Evolutionary conservation across 2,329 filamentous ascomycete genomes (phyloP).

Genomic region (Sarocladiaceae sp.): DNA sequence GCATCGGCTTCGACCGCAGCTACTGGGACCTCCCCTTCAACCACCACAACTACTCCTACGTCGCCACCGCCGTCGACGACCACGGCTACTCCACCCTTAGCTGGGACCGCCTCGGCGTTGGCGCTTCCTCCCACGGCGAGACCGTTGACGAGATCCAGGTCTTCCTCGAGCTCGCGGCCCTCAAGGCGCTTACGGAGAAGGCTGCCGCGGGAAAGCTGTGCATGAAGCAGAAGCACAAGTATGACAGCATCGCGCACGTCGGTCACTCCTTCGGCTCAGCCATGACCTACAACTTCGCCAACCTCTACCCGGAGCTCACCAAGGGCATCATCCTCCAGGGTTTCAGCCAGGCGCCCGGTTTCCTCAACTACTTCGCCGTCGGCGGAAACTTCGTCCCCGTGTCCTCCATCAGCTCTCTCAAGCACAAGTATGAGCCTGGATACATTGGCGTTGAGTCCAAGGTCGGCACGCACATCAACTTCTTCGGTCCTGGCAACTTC

Average conservation of each 20-base stretch:
- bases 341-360: slow-evolving; percentile 44
- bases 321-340: slow-evolving; percentile 56
- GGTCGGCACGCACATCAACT: slow-evolving; percentile 44
- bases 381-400: slow-evolving; percentile 43
- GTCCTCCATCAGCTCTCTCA: slow-evolving; percentile 17
- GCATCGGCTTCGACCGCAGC: slow-evolving; percentile 34
- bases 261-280: slow-evolving; percentile 60
- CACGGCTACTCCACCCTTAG: slow-evolving; percentile 53
- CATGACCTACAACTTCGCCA: slow-evolving; percentile 49
- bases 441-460: slow-evolving; percentile 45
- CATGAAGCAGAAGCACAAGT: slow-evolving; percentile 28
- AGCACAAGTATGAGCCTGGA: slow-evolving; percentile 35
- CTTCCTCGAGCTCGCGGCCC: slow-evolving; percentile 50
- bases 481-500: slow-evolving; percentile 47
- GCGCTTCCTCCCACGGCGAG: slow-evolving; percentile 50
- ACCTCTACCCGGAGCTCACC: slow-evolving; percentile 43
- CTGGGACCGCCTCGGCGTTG: slow-evolving; percentile 58
- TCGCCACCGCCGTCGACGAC: slow-evolving; percentile 45
- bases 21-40: slow-evolving; percentile 58
- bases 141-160: slow-evolving; percentile 55
- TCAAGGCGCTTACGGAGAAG: slow-evolving; percentile 44
- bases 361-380: slow-evolving; percentile 34
- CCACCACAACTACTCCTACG: slow-evolving; percentile 57
- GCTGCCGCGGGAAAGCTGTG: slow-evolving; percentile 39
- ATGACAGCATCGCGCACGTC: slow-evolving; percentile 47